Base-by-base conservation (phyloP, 1,284 basidiomycete species). In the Ceraceosorus guamensis region DNA sequence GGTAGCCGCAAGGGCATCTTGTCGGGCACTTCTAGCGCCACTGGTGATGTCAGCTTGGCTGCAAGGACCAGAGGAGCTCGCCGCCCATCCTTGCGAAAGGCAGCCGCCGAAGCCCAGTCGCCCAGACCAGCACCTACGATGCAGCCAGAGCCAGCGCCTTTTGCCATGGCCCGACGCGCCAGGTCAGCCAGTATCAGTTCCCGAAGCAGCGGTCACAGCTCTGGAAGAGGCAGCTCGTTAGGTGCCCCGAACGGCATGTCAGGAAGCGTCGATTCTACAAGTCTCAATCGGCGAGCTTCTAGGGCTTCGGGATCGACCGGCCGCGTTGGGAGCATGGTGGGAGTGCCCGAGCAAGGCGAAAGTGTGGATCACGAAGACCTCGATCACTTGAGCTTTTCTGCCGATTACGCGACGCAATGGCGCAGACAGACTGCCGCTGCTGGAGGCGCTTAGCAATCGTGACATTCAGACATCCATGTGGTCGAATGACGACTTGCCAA, bases 91-190 rank as follows among this genome's bases (percentile, higher is more conserved):
- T 6, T 31, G 44, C 10, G 46, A 5, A 2, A 35, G 33, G 49
- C 49, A 53, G 6, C 14, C 24, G n/a, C 50, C 33, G 49, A 46
- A 18, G 44, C 44, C 44, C 6, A 6, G 6, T 51, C 50, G 18
- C 18, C 32, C 14, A 10, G 13, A n/a, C 57, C 62, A 4, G 55
- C 57, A 41, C 60, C 62, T 13, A 41, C 30, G 8, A 45, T 65
- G 53, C 62, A 65, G 44, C 62, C 62, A 1, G 65, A 67, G 34
- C 65, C 65, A 5, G 65, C 65, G 37, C 65, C 65, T 2, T 37
- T 63, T 10, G 58, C 55, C 4, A 67, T 67, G 65, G 60, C 52
- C 34, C 30, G 50, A 8, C 34, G 65, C 6, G 65, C 65, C 10
- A 47, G 63, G 14, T 55, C 54, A 33, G 65, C 65, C 3, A 65